phyloP scores from a whole-genome alignment of 164 flowering plant genomes.

The Nymphaea thermarum region DNA sequence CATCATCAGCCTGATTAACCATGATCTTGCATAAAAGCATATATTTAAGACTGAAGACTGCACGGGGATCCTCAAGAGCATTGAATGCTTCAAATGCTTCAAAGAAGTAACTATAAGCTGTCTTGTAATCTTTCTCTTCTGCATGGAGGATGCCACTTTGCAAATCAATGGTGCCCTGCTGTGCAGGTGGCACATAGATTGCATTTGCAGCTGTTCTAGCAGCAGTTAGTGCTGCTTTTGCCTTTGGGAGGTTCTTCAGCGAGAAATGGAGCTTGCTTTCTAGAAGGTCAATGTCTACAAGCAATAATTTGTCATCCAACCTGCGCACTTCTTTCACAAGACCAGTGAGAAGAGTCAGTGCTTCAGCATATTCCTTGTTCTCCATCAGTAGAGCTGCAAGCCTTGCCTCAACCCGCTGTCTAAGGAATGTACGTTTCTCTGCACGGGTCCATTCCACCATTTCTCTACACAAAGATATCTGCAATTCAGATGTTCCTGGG shows the following conservation, averaged over 20 bases:
- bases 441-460: slow-evolving; percentile 64
- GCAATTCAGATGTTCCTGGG: slow-evolving; percentile 55
- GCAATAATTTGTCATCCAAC: slow-evolving; percentile 62
- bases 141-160: slow-evolving; percentile 73
- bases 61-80: slow-evolving; percentile 58
- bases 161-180: slow-evolving; percentile 62
- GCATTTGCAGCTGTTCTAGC: slow-evolving; percentile 71
- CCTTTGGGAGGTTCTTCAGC: slow-evolving; percentile 49
- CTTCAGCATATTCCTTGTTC: slow-evolving; percentile 46
- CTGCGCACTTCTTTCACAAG: slow-evolving; percentile 56
- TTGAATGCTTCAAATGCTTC: slow-evolving; percentile 76
- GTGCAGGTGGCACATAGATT: slow-evolving; percentile 64
- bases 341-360: slow-evolving; percentile 36
- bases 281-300: slow-evolving; percentile 55
- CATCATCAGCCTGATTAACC: slow-evolving; percentile 66
- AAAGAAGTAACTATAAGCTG: slow-evolving; percentile 64
- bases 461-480: slow-evolving; percentile 53
- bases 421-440: slow-evolving; percentile 53
- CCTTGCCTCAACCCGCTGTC: slow-evolving; percentile 57
- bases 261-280: slow-evolving; percentile 66
- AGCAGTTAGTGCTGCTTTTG: slow-evolving; percentile 65
- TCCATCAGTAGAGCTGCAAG: slow-evolving; percentile 61
- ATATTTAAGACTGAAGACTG: slow-evolving; percentile 48
- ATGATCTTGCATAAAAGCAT: slow-evolving; percentile 59
- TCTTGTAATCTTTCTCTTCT: slow-evolving; percentile 67